A percentile compares a stretch with the other conserved stretches of the same genome.
Conservation (phyloP, 2,329 filamentous ascomycete species). For the Herpotrichia juniperi region DNA sequence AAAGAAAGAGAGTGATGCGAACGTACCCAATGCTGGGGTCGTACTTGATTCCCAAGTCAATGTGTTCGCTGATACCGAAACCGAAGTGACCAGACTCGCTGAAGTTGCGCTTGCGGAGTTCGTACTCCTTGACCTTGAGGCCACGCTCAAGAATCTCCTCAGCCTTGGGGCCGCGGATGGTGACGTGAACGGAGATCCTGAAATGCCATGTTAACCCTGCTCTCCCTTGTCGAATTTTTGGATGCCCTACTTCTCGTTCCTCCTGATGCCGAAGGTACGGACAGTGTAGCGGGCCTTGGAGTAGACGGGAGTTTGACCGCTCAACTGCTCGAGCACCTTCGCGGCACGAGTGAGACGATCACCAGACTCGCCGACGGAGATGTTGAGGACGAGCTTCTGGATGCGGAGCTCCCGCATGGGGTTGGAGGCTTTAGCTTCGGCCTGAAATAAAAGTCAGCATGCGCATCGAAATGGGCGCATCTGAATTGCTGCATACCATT, state of each 20-base stretch:
- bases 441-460: constrained; percentile 36
- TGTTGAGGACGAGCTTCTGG: constrained; percentile 99
- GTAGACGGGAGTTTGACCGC: constrained; percentile 99
- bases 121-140: constrained; percentile 99
- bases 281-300: constrained; percentile 99
- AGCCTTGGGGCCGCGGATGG: constrained; percentile 97
- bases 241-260: constrained; percentile 75
- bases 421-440: constrained; percentile 77
- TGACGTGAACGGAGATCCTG: constrained; percentile 99
- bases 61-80: constrained; percentile 99
- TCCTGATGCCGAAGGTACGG: constrained; percentile 99
- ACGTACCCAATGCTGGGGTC: constrained; percentile 49
- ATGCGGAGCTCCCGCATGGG: constrained; percentile 99
- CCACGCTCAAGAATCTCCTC: constrained; percentile 99
- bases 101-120: constrained; percentile 99
- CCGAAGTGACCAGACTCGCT: constrained; percentile 95
- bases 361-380: constrained; percentile 99
- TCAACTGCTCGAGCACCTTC: constrained; percentile 99
- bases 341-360: constrained; percentile 99
- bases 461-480: constrained; percentile 9
- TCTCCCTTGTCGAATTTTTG: not conserved
- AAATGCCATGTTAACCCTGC: constrained; percentile 11
- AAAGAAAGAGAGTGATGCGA: not conserved
- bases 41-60: constrained; percentile 97
- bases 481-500: constrained; percentile 42